A percentile compares a stretch with the other conserved stretches of the same genome.
Evolutionary conservation across 2,329 filamentous ascomycete genomes (phyloP).

Genomic region (Nemania sp.): DNA sequence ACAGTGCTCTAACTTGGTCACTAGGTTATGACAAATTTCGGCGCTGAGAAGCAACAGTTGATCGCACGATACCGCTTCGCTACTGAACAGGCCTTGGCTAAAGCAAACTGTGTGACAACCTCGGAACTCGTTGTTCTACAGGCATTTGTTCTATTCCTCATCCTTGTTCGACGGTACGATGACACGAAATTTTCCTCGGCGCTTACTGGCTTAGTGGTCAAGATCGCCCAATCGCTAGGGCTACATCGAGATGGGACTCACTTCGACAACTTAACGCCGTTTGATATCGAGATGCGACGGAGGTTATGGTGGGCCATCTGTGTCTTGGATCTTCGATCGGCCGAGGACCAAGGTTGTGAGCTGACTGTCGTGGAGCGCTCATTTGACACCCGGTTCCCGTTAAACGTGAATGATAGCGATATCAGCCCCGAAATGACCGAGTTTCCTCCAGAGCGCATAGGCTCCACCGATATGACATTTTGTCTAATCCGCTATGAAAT

Average conservation of each 20-base stretch:
- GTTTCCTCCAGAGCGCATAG: slow-evolving; percentile 60
- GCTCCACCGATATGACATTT: slow-evolving; percentile 66
- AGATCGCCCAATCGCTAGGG: slow-evolving; percentile 66
- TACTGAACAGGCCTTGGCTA: slow-evolving; percentile 70
- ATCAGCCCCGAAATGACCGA: slow-evolving; percentile 61
- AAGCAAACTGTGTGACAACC: slow-evolving; percentile 70
- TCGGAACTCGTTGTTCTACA: slow-evolving; percentile 71
- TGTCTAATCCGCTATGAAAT: slow-evolving; percentile 59
- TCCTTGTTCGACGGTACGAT: slow-evolving; percentile 64
- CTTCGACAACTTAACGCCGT: slow-evolving; percentile 66
- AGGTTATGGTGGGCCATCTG: slow-evolving; percentile 72
- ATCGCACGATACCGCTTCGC: slow-evolving; percentile 64
- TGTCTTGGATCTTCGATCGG: slow-evolving; percentile 69
- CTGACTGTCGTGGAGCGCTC: slow-evolving; percentile 59
- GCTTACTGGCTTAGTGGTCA: slow-evolving; percentile 70
- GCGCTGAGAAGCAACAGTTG: slow-evolving; percentile 59
- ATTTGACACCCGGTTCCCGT: slow-evolving; percentile 66
- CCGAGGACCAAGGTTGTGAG: slow-evolving; percentile 69
- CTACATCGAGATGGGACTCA: slow-evolving; percentile 68
- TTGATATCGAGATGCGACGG: slow-evolving; percentile 72
- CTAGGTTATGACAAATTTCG: slow-evolving; percentile 64
- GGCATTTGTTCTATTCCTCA: slow-evolving; percentile 70
- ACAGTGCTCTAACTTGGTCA: slow-evolving; percentile 33
- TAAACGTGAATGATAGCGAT: slow-evolving; percentile 69
- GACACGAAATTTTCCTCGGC: slow-evolving; percentile 70